Conservation (phyloP, 768 basidiomycete genomes). For the Fomitopsis pulvina region DNA sequence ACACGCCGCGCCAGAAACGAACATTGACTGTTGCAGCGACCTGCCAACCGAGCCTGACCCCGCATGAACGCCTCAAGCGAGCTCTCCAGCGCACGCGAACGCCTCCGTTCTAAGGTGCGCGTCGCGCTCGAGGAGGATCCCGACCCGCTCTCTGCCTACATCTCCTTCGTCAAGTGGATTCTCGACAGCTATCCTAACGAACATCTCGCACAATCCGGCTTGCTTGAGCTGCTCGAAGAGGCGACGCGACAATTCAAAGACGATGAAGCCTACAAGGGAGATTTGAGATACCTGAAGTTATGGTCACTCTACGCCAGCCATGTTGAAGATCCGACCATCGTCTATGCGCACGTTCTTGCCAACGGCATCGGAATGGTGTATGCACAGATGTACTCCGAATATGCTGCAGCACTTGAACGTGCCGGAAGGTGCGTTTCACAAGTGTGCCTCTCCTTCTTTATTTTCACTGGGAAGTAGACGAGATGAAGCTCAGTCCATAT, state of each 20-base stretch:
- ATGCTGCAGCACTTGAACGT: slow-evolving; percentile 72
- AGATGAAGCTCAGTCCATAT: slow-evolving; percentile 75
- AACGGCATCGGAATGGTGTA: slow-evolving; percentile 59
- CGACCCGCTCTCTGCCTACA: slow-evolving; percentile 82
- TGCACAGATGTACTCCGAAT: slow-evolving; percentile 86
- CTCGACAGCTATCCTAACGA: slow-evolving; percentile 70
- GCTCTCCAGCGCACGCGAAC: slow-evolving; percentile 18
- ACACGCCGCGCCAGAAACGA: background rate
- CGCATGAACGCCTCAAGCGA: slow-evolving; percentile 1
- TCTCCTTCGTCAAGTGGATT: slow-evolving; percentile 88
- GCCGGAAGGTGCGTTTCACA: slow-evolving; percentile 59
- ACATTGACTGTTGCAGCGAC: background rate
- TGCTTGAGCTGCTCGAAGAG: slow-evolving; percentile 78
- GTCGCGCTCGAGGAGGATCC: slow-evolving; percentile 65
- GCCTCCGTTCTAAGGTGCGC: slow-evolving; percentile 33
- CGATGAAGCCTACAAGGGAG: slow-evolving; percentile 80
- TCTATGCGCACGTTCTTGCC: slow-evolving; percentile 48
- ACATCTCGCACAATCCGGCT: slow-evolving; percentile 59
- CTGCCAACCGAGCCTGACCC: background rate
- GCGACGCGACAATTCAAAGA: slow-evolving; percentile 75
- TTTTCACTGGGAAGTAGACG: slow-evolving; percentile 35
- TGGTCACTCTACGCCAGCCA: slow-evolving; percentile 87
- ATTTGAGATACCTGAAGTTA: slow-evolving; percentile 85
- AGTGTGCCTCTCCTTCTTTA: slow-evolving; percentile 1
- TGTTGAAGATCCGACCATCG: slow-evolving; percentile 62